phyloP scores from a whole-genome alignment of 139 green algal genomes.

The Pycnococcus provasolii region DNA sequence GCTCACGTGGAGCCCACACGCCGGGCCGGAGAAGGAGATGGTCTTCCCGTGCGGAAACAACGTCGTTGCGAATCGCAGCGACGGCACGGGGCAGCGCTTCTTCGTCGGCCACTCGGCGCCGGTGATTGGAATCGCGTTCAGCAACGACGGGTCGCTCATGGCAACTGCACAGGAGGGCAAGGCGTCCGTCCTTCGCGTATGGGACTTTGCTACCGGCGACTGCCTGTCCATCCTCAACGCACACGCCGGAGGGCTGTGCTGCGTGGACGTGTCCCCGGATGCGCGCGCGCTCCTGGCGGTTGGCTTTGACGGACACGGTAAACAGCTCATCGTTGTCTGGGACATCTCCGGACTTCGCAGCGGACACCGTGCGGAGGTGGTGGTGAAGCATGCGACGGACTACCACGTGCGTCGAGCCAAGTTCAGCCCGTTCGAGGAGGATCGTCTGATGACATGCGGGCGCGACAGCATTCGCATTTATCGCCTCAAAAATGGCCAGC shows the following conservation, averaged over 20 bases:
- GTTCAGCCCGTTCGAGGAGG: slow-evolving; percentile 55
- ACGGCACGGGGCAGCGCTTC: slow-evolving; percentile 37
- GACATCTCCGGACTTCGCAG: slow-evolving; percentile 39
- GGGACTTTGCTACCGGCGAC: slow-evolving; percentile 43
- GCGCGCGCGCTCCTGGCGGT: slow-evolving; percentile 46
- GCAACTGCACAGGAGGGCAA: slow-evolving; percentile 58
- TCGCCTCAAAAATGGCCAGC: slow-evolving; percentile 49
- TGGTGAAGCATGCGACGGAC: slow-evolving; percentile 41
- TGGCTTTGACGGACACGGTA: slow-evolving; percentile 43
- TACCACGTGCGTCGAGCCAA: slow-evolving; percentile 53
- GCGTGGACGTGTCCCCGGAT: slow-evolving; percentile 58
- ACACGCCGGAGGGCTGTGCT: slow-evolving; percentile 44
- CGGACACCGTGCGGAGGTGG: slow-evolving; percentile 29
- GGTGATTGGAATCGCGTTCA: slow-evolving; percentile 48
- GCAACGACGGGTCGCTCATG: slow-evolving; percentile 39
- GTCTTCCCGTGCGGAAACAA: slow-evolving; percentile 43
- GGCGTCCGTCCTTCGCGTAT: slow-evolving; percentile 51
- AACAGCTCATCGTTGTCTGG: slow-evolving; percentile 62
- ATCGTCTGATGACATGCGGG: slow-evolving; percentile 55
- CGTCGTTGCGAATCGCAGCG: slow-evolving; percentile 41
- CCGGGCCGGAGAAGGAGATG: slow-evolving; percentile 33
- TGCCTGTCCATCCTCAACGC: slow-evolving; percentile 46
- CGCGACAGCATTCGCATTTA: slow-evolving; percentile 62
- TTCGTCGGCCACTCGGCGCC: slow-evolving; percentile 47
- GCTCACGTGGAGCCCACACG: slow-evolving; percentile 38